Percentiles rank a stretch among this genome's conserved stretches.
Conservation (phyloP, 2,329 filamentous ascomycete species). For the Aschersonia sp. region DNA sequence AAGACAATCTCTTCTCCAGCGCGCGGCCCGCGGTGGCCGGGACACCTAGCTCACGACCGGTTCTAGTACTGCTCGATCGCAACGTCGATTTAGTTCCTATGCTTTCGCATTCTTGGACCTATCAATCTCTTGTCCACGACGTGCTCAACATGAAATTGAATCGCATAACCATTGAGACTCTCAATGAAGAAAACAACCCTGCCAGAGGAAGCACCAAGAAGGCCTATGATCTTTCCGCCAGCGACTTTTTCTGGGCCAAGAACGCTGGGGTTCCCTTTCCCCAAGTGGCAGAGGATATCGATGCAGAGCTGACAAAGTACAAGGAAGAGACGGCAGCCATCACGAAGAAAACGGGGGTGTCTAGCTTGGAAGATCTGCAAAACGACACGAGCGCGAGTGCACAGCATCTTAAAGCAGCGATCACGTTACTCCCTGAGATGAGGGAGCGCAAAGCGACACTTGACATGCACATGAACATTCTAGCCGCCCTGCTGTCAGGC, state of each 20-base stretch:
- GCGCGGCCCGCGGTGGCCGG: conserved; percentile 43
- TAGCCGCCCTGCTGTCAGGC: conserved; percentile 59
- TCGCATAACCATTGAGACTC: conserved; percentile 81
- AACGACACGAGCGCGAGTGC: conserved; percentile 81
- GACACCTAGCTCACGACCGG: conserved; percentile 64
- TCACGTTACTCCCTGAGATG: conserved; percentile 82
- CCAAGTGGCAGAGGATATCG: conserved; percentile 91
- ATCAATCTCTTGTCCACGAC: conserved; percentile 70
- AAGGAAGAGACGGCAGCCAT: conserved; percentile 91
- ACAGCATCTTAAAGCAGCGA: conserved; percentile 89
- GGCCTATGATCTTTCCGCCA: conserved; percentile 76
- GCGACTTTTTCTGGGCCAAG: conserved; percentile 92
- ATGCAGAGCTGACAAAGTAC: conserved; percentile 83
- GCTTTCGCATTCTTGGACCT: conserved; percentile 82
- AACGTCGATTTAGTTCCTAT: conserved; percentile 94
- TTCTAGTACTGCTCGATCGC: conserved; percentile 85
- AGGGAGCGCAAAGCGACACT: conserved; percentile 83
- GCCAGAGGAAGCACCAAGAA: conserved; percentile 69
- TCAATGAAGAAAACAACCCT: conserved; percentile 63
- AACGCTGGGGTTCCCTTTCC: conserved; percentile 87
- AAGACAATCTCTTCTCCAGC: conserved; percentile 85
- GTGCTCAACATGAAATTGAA: conserved; percentile 54
- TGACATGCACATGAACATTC: conserved; percentile 98
- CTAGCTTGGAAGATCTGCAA: conserved; percentile 82
- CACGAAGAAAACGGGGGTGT: conserved; percentile 87